Conservation (phyloP, 352 stramenopile genomes). For the Peronospora belbahrii region DNA sequence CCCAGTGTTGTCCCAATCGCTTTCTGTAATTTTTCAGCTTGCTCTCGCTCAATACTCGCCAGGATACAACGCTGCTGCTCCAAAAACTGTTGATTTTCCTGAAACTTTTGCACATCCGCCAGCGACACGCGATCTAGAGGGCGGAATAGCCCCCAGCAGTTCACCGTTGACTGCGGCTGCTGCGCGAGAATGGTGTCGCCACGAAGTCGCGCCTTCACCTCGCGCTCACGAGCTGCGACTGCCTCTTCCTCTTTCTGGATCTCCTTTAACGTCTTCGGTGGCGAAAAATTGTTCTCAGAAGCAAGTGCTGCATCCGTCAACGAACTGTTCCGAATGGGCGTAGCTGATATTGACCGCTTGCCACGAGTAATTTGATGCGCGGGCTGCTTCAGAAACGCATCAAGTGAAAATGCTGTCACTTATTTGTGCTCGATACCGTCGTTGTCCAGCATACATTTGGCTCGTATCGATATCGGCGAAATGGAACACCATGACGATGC, state of each 20-base stretch:
- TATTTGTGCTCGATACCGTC: conserved; percentile 40
- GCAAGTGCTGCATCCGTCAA: neutral
- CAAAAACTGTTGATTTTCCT: conserved; percentile 56
- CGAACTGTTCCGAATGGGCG: conserved; percentile 19
- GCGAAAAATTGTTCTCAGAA: conserved; percentile 9
- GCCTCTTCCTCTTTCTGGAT: conserved; percentile 64
- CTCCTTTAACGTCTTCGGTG: conserved; percentile 44
- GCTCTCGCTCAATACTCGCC: conserved; percentile 44
- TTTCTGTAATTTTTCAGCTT: conserved; percentile 16
- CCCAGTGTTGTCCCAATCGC: conserved; percentile 1
- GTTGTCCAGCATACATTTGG: conserved; percentile 39
- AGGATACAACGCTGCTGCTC: conserved; percentile 63
- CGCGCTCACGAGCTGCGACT: conserved; percentile 26
- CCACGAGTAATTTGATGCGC: conserved; percentile 8
- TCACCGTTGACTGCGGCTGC: conserved; percentile 41
- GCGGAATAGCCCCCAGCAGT: conserved; percentile 59
- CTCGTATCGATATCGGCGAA: conserved; percentile 7
- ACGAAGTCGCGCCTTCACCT: conserved; percentile 39
- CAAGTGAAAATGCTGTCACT: conserved; percentile 49
- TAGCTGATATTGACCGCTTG: conserved; percentile 5
- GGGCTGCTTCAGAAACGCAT: conserved; percentile 59
- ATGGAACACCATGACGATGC: conserved; percentile 29
- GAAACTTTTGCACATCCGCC: conserved; percentile 48
- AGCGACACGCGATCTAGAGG: conserved; percentile 43
- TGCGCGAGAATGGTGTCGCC: conserved; percentile 13